Conservation (phyloP, 2,329 filamentous ascomycete species). For the Colletotrichum truncatum region DNA sequence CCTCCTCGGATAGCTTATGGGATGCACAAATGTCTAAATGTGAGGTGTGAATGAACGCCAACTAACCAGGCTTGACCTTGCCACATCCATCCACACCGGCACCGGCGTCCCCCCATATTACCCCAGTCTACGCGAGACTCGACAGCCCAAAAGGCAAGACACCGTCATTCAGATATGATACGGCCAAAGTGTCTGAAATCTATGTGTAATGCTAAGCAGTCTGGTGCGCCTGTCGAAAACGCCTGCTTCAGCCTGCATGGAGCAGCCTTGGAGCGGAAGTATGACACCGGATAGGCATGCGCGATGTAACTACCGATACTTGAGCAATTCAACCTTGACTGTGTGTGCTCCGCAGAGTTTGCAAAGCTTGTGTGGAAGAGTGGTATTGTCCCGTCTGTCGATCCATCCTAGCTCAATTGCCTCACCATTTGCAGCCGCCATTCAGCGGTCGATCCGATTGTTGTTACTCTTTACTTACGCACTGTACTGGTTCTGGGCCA, state of each 20-base stretch:
- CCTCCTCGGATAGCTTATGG: background rate
- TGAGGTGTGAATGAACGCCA: no score
- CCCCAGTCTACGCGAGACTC: background rate
- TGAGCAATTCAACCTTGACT: no score
- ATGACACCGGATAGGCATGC: background rate
- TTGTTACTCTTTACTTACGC: no score
- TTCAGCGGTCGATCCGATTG: no score
- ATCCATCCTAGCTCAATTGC: background rate
- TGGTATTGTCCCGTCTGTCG: constrained; percentile 6
- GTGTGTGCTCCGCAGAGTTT: no score
- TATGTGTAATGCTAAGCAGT: background rate
- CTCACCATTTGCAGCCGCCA: constrained; percentile 1
- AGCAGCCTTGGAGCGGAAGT: background rate
- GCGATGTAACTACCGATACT: no score
- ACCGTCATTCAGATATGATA: constrained; percentile 16
- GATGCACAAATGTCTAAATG: constrained; percentile 21
- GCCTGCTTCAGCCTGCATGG: constrained; percentile 21
- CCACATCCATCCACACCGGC: background rate
- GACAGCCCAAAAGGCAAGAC: background rate
- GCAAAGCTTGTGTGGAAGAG: constrained; percentile 9
- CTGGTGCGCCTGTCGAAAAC: constrained; percentile 10
- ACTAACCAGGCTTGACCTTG: constrained; percentile 15
- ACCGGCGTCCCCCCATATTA: background rate
- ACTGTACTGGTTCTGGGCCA: no score
- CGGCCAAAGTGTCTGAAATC: constrained; percentile 7